Evolutionary conservation across 192 early-diverging fungal species (phyloP).

Genomic region (Podila minutissima): DNA sequence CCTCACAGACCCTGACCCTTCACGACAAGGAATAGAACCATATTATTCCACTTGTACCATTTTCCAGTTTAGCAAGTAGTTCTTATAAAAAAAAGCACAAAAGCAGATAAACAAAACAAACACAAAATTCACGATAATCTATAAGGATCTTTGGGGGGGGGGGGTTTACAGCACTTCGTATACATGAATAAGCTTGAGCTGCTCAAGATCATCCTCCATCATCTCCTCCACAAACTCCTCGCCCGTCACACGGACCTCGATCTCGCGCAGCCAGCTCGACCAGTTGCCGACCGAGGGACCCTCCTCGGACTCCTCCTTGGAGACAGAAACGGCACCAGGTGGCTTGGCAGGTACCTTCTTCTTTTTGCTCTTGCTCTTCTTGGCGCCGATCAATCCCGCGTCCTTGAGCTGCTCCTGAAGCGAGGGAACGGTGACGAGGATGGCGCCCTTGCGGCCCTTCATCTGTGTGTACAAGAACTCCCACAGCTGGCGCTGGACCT

Average conservation of each 20-base stretch:
- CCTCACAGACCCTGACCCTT: not conserved
- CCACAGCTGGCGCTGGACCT: constrained; percentile 62
- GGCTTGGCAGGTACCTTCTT: constrained; percentile 55
- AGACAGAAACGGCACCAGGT: constrained; percentile 16
- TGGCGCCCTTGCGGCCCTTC: constrained; percentile 43
- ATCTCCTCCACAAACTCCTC: constrained; percentile 61
- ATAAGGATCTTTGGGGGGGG: not conserved
- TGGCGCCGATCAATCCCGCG: constrained; percentile 32
- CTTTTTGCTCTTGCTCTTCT: constrained; percentile 46
- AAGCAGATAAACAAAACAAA: not conserved
- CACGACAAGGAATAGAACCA: not conserved
- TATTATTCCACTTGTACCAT: too few species aligned
- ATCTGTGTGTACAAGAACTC: constrained; percentile 58
- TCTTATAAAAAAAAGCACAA: not conserved
- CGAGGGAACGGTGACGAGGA: constrained; percentile 62
- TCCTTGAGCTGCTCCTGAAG: constrained; percentile 67
- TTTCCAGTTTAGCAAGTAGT: too few species aligned
- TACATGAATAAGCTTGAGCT: constrained; percentile 63
- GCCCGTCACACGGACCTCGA: constrained; percentile 56
- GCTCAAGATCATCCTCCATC: constrained; percentile 62
- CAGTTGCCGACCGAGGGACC: constrained; percentile 16
- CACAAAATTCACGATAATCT: not conserved
- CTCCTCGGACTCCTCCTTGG: not conserved
- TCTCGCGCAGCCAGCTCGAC: constrained; percentile 59
- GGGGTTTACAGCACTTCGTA: constrained; percentile 57